phyloP scores from a whole-genome alignment of 345 rosid species.

The Citrus australasica region DNA sequence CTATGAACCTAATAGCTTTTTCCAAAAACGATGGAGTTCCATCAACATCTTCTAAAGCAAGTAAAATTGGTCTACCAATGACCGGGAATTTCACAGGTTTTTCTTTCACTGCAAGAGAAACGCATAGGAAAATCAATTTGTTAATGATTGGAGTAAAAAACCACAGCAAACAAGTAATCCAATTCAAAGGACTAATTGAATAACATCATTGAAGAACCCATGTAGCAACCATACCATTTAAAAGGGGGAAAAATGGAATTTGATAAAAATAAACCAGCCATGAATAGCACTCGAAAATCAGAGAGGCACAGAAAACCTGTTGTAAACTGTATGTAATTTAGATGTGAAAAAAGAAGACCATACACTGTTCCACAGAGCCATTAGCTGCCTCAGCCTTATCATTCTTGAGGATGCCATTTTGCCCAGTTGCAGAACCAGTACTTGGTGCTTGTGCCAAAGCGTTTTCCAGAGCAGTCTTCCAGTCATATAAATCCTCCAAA shows the following conservation, averaged over 20 bases:
- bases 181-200: neutral
- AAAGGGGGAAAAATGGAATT: neutral
- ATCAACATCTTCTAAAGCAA: slow-evolving; percentile 95
- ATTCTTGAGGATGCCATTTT: slow-evolving; percentile 71
- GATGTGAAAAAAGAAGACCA: slow-evolving; percentile 3
- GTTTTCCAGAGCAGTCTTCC: slow-evolving; percentile 89
- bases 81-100: slow-evolving; percentile 53
- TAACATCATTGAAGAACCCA: neutral
- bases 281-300: slow-evolving; percentile 1
- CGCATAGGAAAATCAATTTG: slow-evolving; percentile 8
- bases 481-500: slow-evolving; percentile 76
- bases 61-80: slow-evolving; percentile 79
- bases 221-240: neutral
- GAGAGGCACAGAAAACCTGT: neutral
- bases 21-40: slow-evolving; percentile 98
- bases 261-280: neutral
- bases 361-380: slow-evolving; percentile 46
- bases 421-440: slow-evolving; percentile 67
- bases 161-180: slow-evolving; percentile 8
- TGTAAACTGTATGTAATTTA: neutral
- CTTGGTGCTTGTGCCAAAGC: slow-evolving; percentile 92
- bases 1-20: slow-evolving; percentile 89
- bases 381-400: slow-evolving; percentile 55
- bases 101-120: slow-evolving; percentile 50
- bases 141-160: slow-evolving; percentile 3